Conservation (phyloP, 163 green algal species). For the Volvox carteri region DNA sequence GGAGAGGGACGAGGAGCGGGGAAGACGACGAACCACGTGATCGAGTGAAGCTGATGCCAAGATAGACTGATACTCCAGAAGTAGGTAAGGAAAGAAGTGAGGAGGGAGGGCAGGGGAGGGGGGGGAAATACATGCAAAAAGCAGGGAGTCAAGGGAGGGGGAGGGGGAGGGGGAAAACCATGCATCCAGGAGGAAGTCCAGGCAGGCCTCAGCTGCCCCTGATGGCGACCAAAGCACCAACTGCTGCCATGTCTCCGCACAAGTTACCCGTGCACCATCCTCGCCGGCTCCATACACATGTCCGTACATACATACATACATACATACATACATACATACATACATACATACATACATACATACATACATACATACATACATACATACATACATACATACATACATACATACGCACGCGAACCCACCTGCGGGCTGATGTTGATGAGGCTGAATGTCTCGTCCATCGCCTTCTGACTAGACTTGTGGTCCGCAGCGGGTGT, state of each 20-base stretch:
- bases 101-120: not conserved
- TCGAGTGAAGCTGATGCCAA: too few species aligned
- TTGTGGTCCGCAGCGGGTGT: conserved; percentile 91
- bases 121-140: not conserved
- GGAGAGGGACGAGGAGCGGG: too few species aligned
- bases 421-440: conserved; percentile 89
- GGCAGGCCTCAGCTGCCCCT: too few species aligned
- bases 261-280: too few species aligned
- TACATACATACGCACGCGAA: not conserved
- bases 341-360: not conserved
- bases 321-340: too few species aligned
- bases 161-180: too few species aligned
- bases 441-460: conserved; percentile 88
- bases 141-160: not conserved
- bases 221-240: too few species aligned
- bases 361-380: not conserved
- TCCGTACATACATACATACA: not conserved
- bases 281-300: not conserved
- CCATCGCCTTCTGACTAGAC: conserved; percentile 82
- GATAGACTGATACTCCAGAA: too few species aligned
- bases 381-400: not conserved
- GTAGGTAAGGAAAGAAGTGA: too few species aligned
- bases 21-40: too few species aligned
- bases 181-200: too few species aligned
- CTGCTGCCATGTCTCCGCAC: too few species aligned